Conservation (phyloP, 164 flowering plant species). For the Malania oleifera region DNA sequence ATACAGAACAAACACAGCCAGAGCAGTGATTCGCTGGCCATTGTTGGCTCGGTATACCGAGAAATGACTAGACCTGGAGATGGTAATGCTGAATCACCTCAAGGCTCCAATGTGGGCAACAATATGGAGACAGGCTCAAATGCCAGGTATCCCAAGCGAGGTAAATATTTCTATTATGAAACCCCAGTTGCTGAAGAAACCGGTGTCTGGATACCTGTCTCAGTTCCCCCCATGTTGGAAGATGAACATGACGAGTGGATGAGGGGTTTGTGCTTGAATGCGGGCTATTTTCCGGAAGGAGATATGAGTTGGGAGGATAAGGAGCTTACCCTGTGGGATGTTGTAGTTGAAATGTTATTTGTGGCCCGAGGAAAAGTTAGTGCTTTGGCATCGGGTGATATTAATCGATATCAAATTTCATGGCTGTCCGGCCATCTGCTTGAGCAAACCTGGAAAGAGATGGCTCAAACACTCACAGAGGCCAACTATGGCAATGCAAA, state of each 20-base stretch:
- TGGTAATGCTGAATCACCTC: conserved; percentile 23
- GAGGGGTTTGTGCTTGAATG: conserved; percentile 46
- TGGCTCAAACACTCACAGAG: conserved; percentile 90
- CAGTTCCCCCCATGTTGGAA: conserved; percentile 91
- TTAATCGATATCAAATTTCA: conserved; percentile 29
- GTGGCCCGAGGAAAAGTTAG: conserved; percentile 76
- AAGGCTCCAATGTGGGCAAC: not conserved
- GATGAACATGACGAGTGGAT: conserved; percentile 64
- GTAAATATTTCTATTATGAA: conserved; percentile 74
- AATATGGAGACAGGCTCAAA: conserved; percentile 1
- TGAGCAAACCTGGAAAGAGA: conserved; percentile 94
- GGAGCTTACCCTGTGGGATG: conserved; percentile 97
- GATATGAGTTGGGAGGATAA: conserved; percentile 77
- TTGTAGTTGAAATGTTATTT: conserved; percentile 76
- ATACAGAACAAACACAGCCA: not conserved
- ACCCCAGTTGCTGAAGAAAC: conserved; percentile 81
- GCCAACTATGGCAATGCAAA: conserved; percentile 47
- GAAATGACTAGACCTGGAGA: not conserved
- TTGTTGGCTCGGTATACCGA: not conserved
- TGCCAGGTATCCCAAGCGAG: conserved; percentile 25
- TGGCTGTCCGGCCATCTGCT: conserved; percentile 59
- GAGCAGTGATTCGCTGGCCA: not conserved
- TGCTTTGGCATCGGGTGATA: conserved; percentile 62
- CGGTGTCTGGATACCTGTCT: conserved; percentile 95
- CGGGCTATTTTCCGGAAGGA: conserved; percentile 83